Evolutionary conservation across 805 yeast genomes (phyloP).

Genomic region (Ascoidea rubescens): DNA sequence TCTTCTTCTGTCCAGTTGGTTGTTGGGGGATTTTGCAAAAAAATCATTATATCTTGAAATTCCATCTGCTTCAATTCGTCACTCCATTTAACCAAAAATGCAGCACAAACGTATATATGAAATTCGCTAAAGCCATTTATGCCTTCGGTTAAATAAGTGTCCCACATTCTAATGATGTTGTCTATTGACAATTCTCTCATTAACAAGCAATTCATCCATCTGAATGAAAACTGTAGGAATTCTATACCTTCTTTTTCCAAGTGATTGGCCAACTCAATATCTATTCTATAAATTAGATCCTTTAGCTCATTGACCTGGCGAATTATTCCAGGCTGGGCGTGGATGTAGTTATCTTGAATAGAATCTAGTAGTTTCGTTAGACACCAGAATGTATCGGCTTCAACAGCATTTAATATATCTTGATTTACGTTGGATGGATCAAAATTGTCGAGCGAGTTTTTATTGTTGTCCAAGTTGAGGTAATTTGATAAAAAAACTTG

Average conservation of each 20-base stretch:
- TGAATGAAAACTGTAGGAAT: conserved; percentile 86
- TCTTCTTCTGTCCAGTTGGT: conserved; percentile 76
- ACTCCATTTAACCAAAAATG: conserved; percentile 83
- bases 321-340: conserved; percentile 94
- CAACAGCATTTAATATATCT: conserved; percentile 54
- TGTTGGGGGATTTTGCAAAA: conserved; percentile 85
- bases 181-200: conserved; percentile 83
- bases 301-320: conserved; percentile 77
- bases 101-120: conserved; percentile 96
- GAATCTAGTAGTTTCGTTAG: conserved; percentile 81
- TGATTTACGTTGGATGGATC: conserved; percentile 45
- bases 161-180: conserved; percentile 92
- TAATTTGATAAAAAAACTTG: conserved; percentile 73
- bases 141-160: conserved; percentile 70
- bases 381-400: conserved; percentile 98
- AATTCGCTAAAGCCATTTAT: conserved; percentile 72
- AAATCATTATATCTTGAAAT: conserved; percentile 87
- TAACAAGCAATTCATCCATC: conserved; percentile 97
- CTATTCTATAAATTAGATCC: conserved; percentile 70
- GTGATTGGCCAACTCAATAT: conserved; percentile 57
- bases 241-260: conserved; percentile 75
- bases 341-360: conserved; percentile 92
- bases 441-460: conserved; percentile 21
- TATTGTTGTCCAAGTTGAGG: conserved; percentile 26
- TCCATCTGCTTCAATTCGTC: conserved; percentile 69